A percentile compares a stretch with the other conserved stretches of the same genome.
Conservation (phyloP, 1,284 basidiomycete genomes). For the Puccinia coronata region DNA sequence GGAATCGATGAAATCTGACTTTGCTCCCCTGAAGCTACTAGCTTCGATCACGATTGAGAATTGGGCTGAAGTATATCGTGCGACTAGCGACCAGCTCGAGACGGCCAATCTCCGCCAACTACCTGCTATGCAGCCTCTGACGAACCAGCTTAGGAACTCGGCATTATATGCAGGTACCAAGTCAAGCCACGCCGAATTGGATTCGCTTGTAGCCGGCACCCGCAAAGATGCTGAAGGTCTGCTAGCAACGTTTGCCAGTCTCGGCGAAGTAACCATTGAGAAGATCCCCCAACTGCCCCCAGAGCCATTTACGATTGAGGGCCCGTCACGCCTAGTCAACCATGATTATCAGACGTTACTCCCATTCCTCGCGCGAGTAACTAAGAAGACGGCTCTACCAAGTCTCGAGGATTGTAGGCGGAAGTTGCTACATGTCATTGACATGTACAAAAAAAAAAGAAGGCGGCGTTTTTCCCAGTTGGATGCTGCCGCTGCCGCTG, state of each 20-base stretch:
- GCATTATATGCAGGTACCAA: conserved; percentile 71
- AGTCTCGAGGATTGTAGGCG: conserved; percentile 75
- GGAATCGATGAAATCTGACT: conserved; percentile 79
- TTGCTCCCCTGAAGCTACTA: conserved; percentile 87
- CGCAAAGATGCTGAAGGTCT: conserved; percentile 78
- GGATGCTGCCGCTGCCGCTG: conserved; percentile 82
- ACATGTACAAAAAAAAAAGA: conserved; percentile 80
- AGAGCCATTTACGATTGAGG: conserved; percentile 73
- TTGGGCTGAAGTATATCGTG: conserved; percentile 68
- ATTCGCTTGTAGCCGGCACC: conserved; percentile 74
- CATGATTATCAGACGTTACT: conserved; percentile 72
- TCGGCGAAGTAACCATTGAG: conserved; percentile 79
- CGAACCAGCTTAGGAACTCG: conserved; percentile 64
- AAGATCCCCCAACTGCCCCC: conserved; percentile 77
- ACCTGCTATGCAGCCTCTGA: conserved; percentile 44
- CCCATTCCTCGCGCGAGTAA: conserved; percentile 71
- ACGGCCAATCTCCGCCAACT: conserved; percentile 43
- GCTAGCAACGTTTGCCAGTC: conserved; percentile 74
- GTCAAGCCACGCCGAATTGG: conserved; percentile 88
- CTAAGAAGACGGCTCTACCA: conserved; percentile 70
- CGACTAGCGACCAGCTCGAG: conserved; percentile 49
- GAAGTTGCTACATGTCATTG: conserved; percentile 73
- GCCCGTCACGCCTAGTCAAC: conserved; percentile 61
- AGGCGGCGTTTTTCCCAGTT: conserved; percentile 82
- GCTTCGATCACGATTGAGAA: conserved; percentile 83